Percentiles rank a stretch among this genome's conserved stretches.
These are phyloP conservation scores for Paraphaeosphaeria minitans DNA, from an alignment of 2,329 filamentous ascomycete species.

Conservation along the genomic window DNA sequence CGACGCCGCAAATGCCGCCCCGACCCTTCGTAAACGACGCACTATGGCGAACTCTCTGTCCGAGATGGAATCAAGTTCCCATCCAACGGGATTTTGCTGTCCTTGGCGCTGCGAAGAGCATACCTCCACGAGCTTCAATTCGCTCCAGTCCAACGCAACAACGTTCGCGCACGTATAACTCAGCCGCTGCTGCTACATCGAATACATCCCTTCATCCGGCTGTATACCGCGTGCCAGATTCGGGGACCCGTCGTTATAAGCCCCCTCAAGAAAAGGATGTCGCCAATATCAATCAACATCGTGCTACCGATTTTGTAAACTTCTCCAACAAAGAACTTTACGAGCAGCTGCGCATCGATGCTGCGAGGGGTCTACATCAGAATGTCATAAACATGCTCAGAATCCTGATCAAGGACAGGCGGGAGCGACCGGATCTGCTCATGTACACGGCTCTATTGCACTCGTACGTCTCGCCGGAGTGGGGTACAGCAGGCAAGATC, in stretches of 20 bases:
- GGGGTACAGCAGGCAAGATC: slow-evolving; percentile 71
- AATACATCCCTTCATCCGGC: slow-evolving; percentile 1
- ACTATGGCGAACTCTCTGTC: slow-evolving; percentile 44
- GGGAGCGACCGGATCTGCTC: slow-evolving; percentile 60
- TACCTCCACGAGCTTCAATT: neutral
- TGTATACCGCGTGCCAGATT: neutral
- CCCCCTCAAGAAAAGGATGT: too few relatives aligned
- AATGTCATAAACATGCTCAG: slow-evolving; percentile 55
- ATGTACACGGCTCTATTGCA: slow-evolving; percentile 78
- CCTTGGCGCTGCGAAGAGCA: slow-evolving; percentile 14
- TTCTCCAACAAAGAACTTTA: slow-evolving; percentile 38
- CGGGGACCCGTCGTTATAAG: neutral
- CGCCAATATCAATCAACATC: neutral
- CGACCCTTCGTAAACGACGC: slow-evolving; percentile 41
- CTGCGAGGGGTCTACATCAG: slow-evolving; percentile 29
- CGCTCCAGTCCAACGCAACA: neutral
- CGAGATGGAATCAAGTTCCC: slow-evolving; percentile 25
- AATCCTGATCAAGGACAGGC: slow-evolving; percentile 62
- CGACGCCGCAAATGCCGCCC: slow-evolving; percentile 33
- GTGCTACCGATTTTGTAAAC: slow-evolving; percentile 21
- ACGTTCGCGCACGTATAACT: neutral
- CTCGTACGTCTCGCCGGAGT: slow-evolving; percentile 66
- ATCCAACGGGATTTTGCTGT: neutral
- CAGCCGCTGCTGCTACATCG: neutral
- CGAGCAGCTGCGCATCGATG: slow-evolving; percentile 34